Conservation (phyloP, 257 asterid species). For the Fraxinus cuspidata region DNA sequence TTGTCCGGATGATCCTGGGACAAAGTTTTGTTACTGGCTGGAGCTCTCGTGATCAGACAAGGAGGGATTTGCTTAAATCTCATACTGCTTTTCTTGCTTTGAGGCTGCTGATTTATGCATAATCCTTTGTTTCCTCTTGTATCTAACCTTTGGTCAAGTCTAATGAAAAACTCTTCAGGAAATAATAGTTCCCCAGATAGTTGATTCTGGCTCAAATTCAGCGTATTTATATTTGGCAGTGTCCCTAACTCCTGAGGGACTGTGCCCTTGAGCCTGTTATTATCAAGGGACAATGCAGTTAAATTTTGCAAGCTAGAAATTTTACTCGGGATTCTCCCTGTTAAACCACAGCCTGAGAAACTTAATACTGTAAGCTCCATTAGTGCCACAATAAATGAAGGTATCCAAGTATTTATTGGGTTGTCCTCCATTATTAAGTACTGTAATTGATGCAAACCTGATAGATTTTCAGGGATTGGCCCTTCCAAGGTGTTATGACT, state of each 20-base stretch:
- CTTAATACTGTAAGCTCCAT: slow-evolving; percentile 36
- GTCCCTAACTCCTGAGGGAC: slow-evolving; percentile 47
- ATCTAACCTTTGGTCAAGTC: slow-evolving; percentile 57
- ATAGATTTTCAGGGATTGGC: slow-evolving; percentile 43
- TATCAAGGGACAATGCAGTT: slow-evolving; percentile 45
- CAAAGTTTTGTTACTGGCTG: slow-evolving; percentile 33
- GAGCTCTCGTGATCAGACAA: slow-evolving; percentile 25
- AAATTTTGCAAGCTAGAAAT: slow-evolving; percentile 35
- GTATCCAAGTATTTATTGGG: slow-evolving; percentile 44
- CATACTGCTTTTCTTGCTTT: slow-evolving; percentile 18
- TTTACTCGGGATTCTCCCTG: slow-evolving; percentile 43
- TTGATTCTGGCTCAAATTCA: slow-evolving; percentile 58
- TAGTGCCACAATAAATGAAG: slow-evolving; percentile 38
- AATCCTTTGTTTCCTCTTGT: slow-evolving; percentile 54
- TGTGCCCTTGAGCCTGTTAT: slow-evolving; percentile 47
- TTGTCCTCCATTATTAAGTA: slow-evolving; percentile 55
- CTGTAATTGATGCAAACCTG: slow-evolving; percentile 42
- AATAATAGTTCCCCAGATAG: slow-evolving; percentile 48
- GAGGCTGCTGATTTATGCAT: slow-evolving; percentile 25
- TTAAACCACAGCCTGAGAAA: slow-evolving; percentile 53
- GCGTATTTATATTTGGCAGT: slow-evolving; percentile 31
- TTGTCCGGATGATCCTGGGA: slow-evolving; percentile 20
- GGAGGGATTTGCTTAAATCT: slow-evolving; percentile 31
- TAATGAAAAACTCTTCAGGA: slow-evolving; percentile 37
- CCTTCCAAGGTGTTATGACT: slow-evolving; percentile 47